Conservation (phyloP, 805 yeast species). For the Schwanniomyces yamadae region DNA sequence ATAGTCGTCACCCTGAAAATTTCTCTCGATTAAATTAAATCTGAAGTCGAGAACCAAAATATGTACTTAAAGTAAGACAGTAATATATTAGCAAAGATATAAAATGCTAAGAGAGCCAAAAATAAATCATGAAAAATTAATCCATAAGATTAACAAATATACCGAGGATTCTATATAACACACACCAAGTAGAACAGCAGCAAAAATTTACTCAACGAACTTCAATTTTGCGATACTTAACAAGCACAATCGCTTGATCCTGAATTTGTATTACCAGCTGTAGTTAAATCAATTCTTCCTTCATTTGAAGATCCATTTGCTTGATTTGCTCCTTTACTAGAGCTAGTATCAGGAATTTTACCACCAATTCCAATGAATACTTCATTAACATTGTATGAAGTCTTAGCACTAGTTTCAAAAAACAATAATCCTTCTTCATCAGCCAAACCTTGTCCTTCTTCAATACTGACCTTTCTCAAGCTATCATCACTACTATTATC, state of each 20-base stretch:
- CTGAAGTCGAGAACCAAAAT: too few species aligned
- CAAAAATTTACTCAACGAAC: too few species aligned
- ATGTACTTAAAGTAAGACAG: too few species aligned
- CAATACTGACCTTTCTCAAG: constrained; percentile 74
- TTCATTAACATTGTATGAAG: constrained; percentile 84
- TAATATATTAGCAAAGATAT: too few species aligned
- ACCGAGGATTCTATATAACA: too few species aligned
- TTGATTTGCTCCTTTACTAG: constrained; percentile 11
- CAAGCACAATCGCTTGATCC: constrained; percentile 22
- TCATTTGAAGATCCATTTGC: constrained; percentile 13
- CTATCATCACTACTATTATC: constrained; percentile 49
- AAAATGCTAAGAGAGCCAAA: too few species aligned
- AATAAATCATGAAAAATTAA: too few species aligned
- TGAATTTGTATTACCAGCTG: constrained; percentile 7
- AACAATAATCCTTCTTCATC: constrained; percentile 88
- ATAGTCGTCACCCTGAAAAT: too few species aligned
- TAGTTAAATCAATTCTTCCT: constrained; percentile 39
- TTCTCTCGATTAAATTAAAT: too few species aligned
- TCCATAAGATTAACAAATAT: too few species aligned
- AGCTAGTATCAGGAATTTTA: constrained; percentile 58
- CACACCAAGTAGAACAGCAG: too few species aligned
- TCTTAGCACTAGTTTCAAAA: constrained; percentile 93
- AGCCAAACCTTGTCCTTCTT: constrained; percentile 85
- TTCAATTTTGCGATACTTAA: constrained; percentile 6
- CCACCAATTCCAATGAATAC: constrained; percentile 89